phyloP scores from a whole-genome alignment of 108 stramenopile species.

The Fragilaria crotonensis region DNA sequence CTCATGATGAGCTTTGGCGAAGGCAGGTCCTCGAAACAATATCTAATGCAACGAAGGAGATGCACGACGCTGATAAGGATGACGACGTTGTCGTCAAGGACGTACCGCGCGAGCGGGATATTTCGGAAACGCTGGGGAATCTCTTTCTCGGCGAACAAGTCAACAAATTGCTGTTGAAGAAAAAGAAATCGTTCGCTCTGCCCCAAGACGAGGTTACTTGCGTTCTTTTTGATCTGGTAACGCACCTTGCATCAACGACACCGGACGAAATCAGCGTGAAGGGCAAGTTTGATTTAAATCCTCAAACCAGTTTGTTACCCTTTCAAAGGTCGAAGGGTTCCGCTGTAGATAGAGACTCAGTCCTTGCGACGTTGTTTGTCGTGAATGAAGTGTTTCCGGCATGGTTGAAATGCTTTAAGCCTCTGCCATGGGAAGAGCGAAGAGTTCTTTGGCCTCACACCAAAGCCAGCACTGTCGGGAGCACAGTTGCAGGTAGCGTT shows the following conservation, averaged over 20 bases:
- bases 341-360: slow-evolving; percentile 18
- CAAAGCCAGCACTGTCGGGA: neutral
- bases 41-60: slow-evolving; percentile 25
- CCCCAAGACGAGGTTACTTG: slow-evolving; percentile 73
- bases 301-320: slow-evolving; percentile 11
- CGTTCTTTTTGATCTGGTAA: slow-evolving; percentile 71
- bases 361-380: slow-evolving; percentile 61
- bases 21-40: slow-evolving; percentile 52
- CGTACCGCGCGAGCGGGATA: neutral
- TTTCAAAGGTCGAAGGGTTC: slow-evolving; percentile 13
- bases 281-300: slow-evolving; percentile 16
- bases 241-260: slow-evolving; percentile 34
- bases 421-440: slow-evolving; percentile 64
- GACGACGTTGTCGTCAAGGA: slow-evolving; percentile 7
- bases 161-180: slow-evolving; percentile 43
- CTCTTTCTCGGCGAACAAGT: slow-evolving; percentile 73
- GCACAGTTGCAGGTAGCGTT: neutral
- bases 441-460: slow-evolving; percentile 59
- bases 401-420: slow-evolving; percentile 74
- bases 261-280: slow-evolving; percentile 51
- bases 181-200: slow-evolving; percentile 53
- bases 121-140: slow-evolving; percentile 33
- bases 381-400: slow-evolving; percentile 56
- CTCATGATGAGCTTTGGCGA: slow-evolving; percentile 70
- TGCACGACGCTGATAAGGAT: slow-evolving; percentile 1